Base-by-base conservation (phyloP, 2,329 filamentous ascomycete species). In the Ophiostoma perfectum region DNA sequence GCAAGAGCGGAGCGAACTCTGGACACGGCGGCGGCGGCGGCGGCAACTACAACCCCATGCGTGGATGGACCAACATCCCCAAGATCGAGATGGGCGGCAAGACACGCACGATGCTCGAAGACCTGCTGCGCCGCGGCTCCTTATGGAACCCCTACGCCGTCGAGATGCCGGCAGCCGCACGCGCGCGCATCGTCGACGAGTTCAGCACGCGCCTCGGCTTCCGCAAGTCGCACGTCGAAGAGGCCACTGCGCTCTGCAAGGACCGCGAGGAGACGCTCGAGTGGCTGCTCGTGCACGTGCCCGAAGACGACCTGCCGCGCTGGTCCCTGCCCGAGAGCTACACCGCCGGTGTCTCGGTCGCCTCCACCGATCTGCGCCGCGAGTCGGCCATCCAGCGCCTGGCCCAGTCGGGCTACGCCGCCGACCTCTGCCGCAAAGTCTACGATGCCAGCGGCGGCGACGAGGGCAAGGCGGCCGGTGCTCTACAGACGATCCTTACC, bases 231-330 rank as follows among this genome's bases (percentile, higher is more conserved):
- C 95, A 99, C 75, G 86, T 93, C 55, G 88, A 96, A 75, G 95
- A 99, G 79, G 94, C 95, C 8, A 86, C 91, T 0, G 87, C 87
- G 62, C 88, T 93, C 74, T 97, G 93, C 80, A 96, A 94, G 77
- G 93, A 97, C 76, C 85, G 90, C 42, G 93, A 97, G 76, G 95
- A 99, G 78, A 89, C 92, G 16, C 83, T 99, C 2, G 94, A 98
- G 77, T 99, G 95, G 95, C 84, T 99, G 16, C 84, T 99, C 65
- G 93, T 98, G 66, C 94, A 99, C 78, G 93, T 99, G 2, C 95
- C 95, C 0, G 95, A 99, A 76, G 95, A 99, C 76, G 95, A 98
- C 74, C 81, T 98, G n/a, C 95, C 95, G 0, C 82, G 86, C 6
- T 98, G 94, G 93, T 92, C 92, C 73, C 81, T 99, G 58, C 95